phyloP scores from a whole-genome alignment of 345 rosid species.

The Fremontodendron californicum region DNA sequence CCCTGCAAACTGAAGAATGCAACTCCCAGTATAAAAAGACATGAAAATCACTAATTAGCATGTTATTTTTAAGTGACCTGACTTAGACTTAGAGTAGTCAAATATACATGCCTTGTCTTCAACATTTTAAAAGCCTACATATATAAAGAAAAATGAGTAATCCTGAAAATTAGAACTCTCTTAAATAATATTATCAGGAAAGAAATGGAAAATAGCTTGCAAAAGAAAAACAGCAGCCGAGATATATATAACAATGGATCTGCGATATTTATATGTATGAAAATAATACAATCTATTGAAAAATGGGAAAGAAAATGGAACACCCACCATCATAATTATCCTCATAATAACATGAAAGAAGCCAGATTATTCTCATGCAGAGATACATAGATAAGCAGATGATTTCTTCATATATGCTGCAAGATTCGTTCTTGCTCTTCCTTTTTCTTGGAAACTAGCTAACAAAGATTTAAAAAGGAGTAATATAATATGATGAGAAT shows the following conservation, averaged over 20 bases:
- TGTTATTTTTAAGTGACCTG: too few species aligned
- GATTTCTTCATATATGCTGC: constrained; percentile 9
- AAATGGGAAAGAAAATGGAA: constrained; percentile 16
- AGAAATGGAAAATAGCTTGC: too few species aligned
- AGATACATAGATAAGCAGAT: constrained; percentile 6
- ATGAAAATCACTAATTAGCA: too few species aligned
- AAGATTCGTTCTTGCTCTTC: constrained; percentile 1
- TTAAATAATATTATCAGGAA: neutral
- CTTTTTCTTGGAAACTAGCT: constrained; percentile 2
- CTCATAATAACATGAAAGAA: constrained; percentile 7
- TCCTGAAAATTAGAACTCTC: neutral
- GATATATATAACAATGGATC: neutral
- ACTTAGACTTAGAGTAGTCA: too few species aligned
- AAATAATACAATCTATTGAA: neutral
- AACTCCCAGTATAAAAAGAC: neutral
- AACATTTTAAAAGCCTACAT: neutral
- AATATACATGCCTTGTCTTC: too few species aligned
- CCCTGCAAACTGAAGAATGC: neutral
- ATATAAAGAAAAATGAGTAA: neutral
- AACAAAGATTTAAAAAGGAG: constrained; percentile 12
- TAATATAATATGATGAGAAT: neutral
- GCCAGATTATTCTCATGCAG: constrained; percentile 7
- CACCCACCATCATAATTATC: neutral
- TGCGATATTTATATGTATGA: neutral
- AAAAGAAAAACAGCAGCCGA: neutral